Conservation (phyloP, 192 early-diverging fungal genomes). For the Dimargaris verticillata region DNA sequence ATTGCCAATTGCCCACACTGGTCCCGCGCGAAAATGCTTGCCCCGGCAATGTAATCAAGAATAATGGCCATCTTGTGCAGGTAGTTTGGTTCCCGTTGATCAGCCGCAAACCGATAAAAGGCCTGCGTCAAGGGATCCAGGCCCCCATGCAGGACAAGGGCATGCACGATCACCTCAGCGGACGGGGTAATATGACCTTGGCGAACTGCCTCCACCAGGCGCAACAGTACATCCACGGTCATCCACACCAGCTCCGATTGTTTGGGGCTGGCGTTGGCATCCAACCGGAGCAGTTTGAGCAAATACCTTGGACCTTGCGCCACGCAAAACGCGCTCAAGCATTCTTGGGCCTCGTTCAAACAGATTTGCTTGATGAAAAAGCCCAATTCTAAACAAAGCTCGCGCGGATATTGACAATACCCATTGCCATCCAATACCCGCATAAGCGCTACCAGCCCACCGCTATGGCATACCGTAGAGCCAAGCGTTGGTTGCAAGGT, state of each 20-base stretch:
- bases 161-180: not conserved
- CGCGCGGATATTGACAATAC: not conserved
- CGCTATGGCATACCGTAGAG: not conserved
- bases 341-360: not conserved
- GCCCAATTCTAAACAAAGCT: not conserved
- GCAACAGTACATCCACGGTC: not conserved
- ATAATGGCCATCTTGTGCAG: slow-evolving; percentile 4
- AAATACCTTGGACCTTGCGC: not conserved
- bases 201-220: not conserved
- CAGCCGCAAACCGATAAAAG: slow-evolving; percentile 3
- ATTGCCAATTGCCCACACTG: not conserved
- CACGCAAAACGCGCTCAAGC: not conserved
- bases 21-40: not conserved
- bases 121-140: slow-evolving; percentile 1
- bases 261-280: not conserved
- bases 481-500: not conserved
- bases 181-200: not conserved
- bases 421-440: not conserved
- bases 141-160: not conserved
- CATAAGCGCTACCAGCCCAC: not conserved
- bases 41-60: not conserved
- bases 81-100: not conserved
- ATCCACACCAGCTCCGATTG: slow-evolving; percentile 7
- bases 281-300: not conserved
- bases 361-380: slow-evolving; percentile 5